Percentiles rank a stretch among this genome's conserved stretches.
Conservation (phyloP, 2,329 filamentous ascomycete species). For the Zymoseptoria tritici region DNA sequence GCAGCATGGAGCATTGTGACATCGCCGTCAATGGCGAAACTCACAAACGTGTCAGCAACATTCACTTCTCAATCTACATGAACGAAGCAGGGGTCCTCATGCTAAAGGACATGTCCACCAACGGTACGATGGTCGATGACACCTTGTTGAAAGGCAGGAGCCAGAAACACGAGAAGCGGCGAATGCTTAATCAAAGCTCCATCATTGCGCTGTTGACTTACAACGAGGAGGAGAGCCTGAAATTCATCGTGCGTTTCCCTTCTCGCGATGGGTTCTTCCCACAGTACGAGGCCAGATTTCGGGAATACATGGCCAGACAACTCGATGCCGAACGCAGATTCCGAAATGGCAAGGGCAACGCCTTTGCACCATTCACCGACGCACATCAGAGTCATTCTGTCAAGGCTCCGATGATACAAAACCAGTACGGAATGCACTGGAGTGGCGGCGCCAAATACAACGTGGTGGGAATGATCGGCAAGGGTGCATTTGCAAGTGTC, state of each 20-base stretch:
- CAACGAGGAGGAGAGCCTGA: slow-evolving; percentile 54
- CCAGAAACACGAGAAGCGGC: slow-evolving; percentile 37
- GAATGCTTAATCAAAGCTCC: slow-evolving; percentile 65
- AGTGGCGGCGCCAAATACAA: slow-evolving; percentile 80
- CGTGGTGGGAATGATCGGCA: slow-evolving; percentile 71
- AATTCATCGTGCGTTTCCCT: slow-evolving; percentile 81
- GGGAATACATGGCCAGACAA: slow-evolving; percentile 52
- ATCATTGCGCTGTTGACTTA: slow-evolving; percentile 61
- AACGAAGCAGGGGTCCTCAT: slow-evolving; percentile 82
- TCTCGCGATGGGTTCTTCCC: slow-evolving; percentile 58
- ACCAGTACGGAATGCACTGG: slow-evolving; percentile 62
- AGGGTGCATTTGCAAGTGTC: slow-evolving; percentile 90
- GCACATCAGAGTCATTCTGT: slow-evolving; percentile 8
- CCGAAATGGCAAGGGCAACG: slow-evolving; percentile 2
- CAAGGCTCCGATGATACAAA: slow-evolving; percentile 23
- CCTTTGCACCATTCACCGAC: slow-evolving; percentile 1
- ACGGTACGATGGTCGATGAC: slow-evolving; percentile 81
- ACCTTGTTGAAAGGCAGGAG: slow-evolving; percentile 53
- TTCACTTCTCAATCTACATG: slow-evolving; percentile 91
- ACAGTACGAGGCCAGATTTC: slow-evolving; percentile 62
- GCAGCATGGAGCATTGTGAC: slow-evolving; percentile 66
- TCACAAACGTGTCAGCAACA: slow-evolving; percentile 73
- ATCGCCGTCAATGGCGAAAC: slow-evolving; percentile 59
- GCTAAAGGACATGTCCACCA: slow-evolving; percentile 92
- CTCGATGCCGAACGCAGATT: slow-evolving; percentile 16